A percentile compares a stretch with the other conserved stretches of the same genome.
Conservation (phyloP, 371 early-diverging fungal species). For the Lichtheimia corymbifera region DNA sequence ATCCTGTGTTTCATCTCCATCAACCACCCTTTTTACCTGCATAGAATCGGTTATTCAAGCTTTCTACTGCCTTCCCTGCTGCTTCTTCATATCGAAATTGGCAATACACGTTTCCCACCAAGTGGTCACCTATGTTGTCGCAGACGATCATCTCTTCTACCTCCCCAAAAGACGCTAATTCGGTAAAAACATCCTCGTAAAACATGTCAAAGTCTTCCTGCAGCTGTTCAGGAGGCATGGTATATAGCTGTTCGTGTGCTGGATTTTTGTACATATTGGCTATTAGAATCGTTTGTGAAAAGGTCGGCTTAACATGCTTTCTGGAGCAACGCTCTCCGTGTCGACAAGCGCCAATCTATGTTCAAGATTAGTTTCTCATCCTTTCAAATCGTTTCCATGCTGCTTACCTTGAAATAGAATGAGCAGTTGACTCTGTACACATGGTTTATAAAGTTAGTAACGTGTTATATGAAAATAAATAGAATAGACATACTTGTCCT, state of each 20-base stretch:
- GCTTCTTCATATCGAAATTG: slow-evolving; percentile 89
- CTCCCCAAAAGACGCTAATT: slow-evolving; percentile 94
- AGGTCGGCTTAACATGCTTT: slow-evolving; percentile 95
- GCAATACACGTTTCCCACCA: slow-evolving; percentile 97
- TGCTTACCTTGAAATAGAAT: slow-evolving; percentile 89
- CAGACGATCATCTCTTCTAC: slow-evolving; percentile 96
- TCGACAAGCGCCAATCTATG: slow-evolving; percentile 92
- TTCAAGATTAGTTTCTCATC: slow-evolving; percentile 1
- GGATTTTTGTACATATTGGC: slow-evolving; percentile 96
- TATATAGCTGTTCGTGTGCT: slow-evolving; percentile 73
- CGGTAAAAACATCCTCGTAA: slow-evolving; percentile 95
- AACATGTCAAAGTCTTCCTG: slow-evolving; percentile 95
- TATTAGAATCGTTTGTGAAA: slow-evolving; percentile 91
- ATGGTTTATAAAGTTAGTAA: not conserved
- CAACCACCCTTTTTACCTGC: slow-evolving; percentile 56
- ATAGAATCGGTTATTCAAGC: slow-evolving; percentile 93
- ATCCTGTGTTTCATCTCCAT: not conserved
- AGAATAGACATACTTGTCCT: slow-evolving; percentile 76
- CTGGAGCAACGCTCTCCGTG: slow-evolving; percentile 97
- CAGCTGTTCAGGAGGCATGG: slow-evolving; percentile 71
- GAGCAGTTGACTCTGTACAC: slow-evolving; percentile 89
- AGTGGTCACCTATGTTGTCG: slow-evolving; percentile 98
- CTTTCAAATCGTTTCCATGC: not conserved
- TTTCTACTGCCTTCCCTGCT: slow-evolving; percentile 88
- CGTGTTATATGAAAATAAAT: not conserved